Evolutionary conservation across 352 stramenopile genomes (phyloP).

Genomic region (Pythium phragmitis): DNA sequence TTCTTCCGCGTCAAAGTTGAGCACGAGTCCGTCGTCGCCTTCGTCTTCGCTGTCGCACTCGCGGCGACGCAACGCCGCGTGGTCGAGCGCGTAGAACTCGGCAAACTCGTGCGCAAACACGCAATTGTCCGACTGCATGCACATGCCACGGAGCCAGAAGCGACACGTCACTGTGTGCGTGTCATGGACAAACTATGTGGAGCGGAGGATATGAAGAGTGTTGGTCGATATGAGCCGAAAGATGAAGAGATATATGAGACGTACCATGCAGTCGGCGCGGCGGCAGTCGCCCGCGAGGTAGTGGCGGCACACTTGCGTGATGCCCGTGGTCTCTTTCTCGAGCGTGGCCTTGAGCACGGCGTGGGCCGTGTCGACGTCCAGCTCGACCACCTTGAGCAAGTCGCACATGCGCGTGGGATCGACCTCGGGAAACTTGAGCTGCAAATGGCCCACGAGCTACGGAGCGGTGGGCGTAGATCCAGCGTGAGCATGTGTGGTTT

Average conservation of each 20-base stretch:
- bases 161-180: constrained; percentile 82
- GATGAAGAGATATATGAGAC: not conserved
- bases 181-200: constrained; percentile 77
- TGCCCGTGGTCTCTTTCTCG: constrained; percentile 65
- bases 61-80: constrained; percentile 32
- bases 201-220: too few relatives aligned
- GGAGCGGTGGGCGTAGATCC: not conserved
- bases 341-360: constrained; percentile 74
- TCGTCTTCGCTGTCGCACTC: constrained; percentile 85
- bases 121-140: constrained; percentile 74
- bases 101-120: constrained; percentile 83
- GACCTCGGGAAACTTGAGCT: constrained; percentile 82
- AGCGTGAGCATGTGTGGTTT: not conserved
- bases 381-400: constrained; percentile 65
- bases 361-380: constrained; percentile 76
- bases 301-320: constrained; percentile 77
- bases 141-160: constrained; percentile 82
- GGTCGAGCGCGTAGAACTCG: constrained; percentile 69
- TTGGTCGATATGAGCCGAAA: not conserved
- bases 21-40: constrained; percentile 31
- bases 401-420: constrained; percentile 72
- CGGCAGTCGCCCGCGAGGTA: constrained; percentile 81
- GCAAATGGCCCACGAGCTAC: constrained; percentile 76
- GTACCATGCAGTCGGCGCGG: constrained; percentile 83
- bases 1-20: constrained; percentile 72